A percentile compares a stretch with the other conserved stretches of the same genome.
phyloP scores from a whole-genome alignment of 495 filamentous ascomycete genomes.

The Daldinia caldariorum region DNA sequence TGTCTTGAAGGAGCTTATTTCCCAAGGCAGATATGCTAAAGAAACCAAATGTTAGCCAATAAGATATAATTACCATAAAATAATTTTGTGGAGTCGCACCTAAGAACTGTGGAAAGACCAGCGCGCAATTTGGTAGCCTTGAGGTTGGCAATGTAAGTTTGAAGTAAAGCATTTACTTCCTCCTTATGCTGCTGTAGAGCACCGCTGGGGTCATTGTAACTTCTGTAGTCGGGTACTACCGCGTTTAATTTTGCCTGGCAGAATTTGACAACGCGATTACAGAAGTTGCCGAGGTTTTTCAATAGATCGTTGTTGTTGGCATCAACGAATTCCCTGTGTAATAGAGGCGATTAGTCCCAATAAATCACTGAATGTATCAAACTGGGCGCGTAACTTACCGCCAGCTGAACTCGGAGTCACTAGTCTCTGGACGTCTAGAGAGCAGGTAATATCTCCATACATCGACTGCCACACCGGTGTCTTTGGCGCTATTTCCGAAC shows the following conservation, averaged over 20 bases:
- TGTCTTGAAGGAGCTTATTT: constrained; percentile 83
- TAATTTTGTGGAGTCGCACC: constrained; percentile 12
- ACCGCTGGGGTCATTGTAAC: constrained; percentile 62
- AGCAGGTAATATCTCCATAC: constrained; percentile 96
- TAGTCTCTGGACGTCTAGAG: constrained; percentile 85
- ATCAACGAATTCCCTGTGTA: constrained; percentile 72
- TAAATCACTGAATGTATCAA: background rate
- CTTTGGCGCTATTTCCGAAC: constrained; percentile 87
- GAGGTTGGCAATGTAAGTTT: constrained; percentile 75
- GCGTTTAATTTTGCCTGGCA: constrained; percentile 78
- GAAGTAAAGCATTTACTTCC: constrained; percentile 69
- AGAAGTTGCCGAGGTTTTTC: constrained; percentile 91
- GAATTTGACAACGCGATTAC: constrained; percentile 93
- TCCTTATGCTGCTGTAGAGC: constrained; percentile 54
- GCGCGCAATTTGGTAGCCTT: constrained; percentile 79
- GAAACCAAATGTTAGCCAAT: constrained; percentile 15
- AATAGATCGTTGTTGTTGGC: constrained; percentile 92
- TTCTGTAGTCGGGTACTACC: constrained; percentile 72
- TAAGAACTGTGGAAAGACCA: constrained; percentile 73
- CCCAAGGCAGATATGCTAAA: constrained; percentile 70
- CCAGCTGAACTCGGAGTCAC: constrained; percentile 92
- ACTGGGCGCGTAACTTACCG: constrained; percentile 36
- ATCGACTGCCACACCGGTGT: constrained; percentile 85
- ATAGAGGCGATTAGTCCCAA: constrained; percentile 13
- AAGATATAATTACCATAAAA: background rate